Evolutionary conservation across 2,329 filamentous ascomycete species (phyloP), one percentile per base, ranked within the genome.

Genomic region (Pseudonectria foliicola): DNA sequence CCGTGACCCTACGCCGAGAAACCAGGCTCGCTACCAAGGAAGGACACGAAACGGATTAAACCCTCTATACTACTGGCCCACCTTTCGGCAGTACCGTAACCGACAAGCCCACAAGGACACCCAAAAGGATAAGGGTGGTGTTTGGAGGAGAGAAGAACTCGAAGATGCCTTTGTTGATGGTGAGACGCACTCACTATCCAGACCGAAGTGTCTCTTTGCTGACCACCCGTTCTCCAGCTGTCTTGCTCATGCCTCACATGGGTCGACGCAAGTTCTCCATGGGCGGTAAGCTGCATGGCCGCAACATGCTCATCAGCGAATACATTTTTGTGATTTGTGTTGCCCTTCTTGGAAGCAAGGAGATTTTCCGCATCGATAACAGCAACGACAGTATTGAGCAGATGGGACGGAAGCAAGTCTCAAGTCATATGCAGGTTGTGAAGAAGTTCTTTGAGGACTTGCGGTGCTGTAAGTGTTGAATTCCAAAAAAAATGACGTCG

Each of bases 251-350:
- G 54, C 78, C 79, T 29, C 70, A 73, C 45, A 80, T 83, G 70
- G 77, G 77, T 23, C 68, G 77, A 33, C 71, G 75, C 49, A 83
- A 83, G 61, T 80, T 77, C 52, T 77, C 72, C 39, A 78, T 79
- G 61, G 70, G 72, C 43, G 71, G 74, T 25, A 74, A 77, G 53
- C 72, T 75, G 26, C 75, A 79, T 46, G 79, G 80, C 4, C 74
- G 80, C 31, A 84, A 84, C 59, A 80, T 82, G 71, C 67, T 84
- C 37, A 82, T 84, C 49, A 74, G 71, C 50, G 76, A 80, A 56
- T 83, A 82, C 57, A 69, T 83, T 29, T 82, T 63, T 37, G 54
- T 56, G 33, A 58, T 64, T 35, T 63, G 61, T 29, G 49, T 64
- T 34, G 57, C 55, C 4, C 24, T 64, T 7, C 53, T 64, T 3